Evolutionary conservation across 495 filamentous ascomycete genomes (phyloP).

Genomic region (Cairneyella variabilis): DNA sequence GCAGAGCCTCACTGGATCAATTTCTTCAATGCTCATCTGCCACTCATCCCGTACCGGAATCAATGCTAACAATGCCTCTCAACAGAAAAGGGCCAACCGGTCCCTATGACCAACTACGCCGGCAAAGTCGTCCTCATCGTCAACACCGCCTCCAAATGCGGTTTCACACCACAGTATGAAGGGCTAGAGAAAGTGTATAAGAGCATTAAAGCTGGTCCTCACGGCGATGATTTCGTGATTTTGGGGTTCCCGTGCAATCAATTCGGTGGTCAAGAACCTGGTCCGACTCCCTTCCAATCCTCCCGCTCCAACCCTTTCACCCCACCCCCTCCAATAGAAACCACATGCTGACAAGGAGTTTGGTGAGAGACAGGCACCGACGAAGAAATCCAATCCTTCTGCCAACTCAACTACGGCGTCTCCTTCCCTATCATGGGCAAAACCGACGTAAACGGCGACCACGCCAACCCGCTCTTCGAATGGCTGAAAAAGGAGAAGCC

Average conservation of each 20-base stretch:
- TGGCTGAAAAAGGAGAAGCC: conserved; percentile 87
- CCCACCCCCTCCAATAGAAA: too few relatives aligned
- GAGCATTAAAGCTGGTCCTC: conserved; percentile 56
- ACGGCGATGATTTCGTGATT: conserved; percentile 51
- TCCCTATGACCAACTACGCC: conserved; percentile 62
- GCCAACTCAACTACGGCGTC: conserved; percentile 92
- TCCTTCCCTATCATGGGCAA: conserved; percentile 90
- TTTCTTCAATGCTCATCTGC: too few relatives aligned
- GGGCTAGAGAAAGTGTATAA: conserved; percentile 91
- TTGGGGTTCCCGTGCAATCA: conserved; percentile 99
- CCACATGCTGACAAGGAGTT: too few relatives aligned
- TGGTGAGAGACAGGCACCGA: conserved; percentile 70
- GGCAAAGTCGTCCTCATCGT: conserved; percentile 94
- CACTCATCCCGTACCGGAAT: neutral
- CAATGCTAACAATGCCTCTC: neutral
- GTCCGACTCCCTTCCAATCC: neutral
- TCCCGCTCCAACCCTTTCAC: neutral
- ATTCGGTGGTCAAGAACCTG: conserved; percentile 87
- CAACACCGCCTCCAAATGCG: conserved; percentile 99
- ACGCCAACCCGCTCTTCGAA: conserved; percentile 75
- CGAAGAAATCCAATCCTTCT: conserved; percentile 90
- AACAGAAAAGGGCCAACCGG: conserved; percentile 71
- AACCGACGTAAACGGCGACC: conserved; percentile 84
- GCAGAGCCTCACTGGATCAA: too few relatives aligned
- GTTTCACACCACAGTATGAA: conserved; percentile 95